Base-by-base conservation (phyloP, 2,329 filamentous ascomycete genomes). In the Aureobasidium subglaciale region DNA sequence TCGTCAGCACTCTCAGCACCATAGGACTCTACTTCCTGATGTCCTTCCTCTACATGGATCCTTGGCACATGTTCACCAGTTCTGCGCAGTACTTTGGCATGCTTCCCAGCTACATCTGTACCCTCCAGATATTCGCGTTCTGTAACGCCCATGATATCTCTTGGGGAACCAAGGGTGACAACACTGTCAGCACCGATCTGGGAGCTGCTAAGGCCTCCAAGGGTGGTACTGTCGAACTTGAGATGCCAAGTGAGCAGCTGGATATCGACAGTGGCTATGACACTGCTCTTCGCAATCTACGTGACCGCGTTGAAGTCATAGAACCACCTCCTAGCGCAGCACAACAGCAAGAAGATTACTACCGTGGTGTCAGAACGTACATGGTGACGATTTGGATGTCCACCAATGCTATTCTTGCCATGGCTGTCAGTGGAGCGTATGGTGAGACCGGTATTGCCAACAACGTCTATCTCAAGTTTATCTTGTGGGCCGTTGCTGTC, bases 71-170 rank as follows among this genome's bases (percentile, higher is more conserved):
- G 88, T 87, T 99, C 74, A 99, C 93, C 11, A 92, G 86, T 0
- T 85, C 88, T 0, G 82, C 79, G 0, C 91, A 96, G 70, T 99
- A 99, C 77, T 96, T 99, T 69, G 80, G 91, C 43, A 83, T 99
- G 24, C 78, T 99, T 32, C 93, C 93, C 0, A 86, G 80, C 35
- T 99, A 97, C 75, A 95, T 99, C 72, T 97, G 93, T 76, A 97
- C 90, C 0, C 80, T 99, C 2, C 93, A 99, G 71, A 90, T 97
- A 18, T 99, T 99, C 73, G 93, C 93, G 40, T 99, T 99, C 73
- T 97, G 93, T 78, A 99, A 99, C 75, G 95, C 92, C 0, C 93
- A 99, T 80, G 93, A 99, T 69, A 90, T 99, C 18, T 95, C 91
- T 0, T 99, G 93, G 93, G 93, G 93, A 41, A 99, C 93, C 42